A percentile compares a stretch with the other conserved stretches of the same genome.
Conservation (phyloP, 768 basidiomycete genomes). For the Lactifluus piperatus region DNA sequence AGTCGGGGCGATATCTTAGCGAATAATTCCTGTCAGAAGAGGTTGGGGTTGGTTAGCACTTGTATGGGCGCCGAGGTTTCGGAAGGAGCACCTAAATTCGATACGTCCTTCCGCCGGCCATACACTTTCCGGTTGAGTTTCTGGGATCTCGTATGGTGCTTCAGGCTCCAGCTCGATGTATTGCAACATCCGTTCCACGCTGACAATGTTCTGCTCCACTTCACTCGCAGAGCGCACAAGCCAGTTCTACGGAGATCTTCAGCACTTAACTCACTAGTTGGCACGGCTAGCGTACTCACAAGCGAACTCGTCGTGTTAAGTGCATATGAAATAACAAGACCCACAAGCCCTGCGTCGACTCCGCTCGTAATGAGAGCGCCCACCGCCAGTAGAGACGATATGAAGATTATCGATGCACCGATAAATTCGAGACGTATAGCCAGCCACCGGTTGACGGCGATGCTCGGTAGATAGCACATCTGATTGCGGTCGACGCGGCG, state of each 20-base stretch:
- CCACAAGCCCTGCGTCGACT: slow-evolving; percentile 83
- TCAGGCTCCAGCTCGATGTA: slow-evolving; percentile 70
- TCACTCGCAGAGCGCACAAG: slow-evolving; percentile 76
- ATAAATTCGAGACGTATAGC: slow-evolving; percentile 79
- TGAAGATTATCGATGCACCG: slow-evolving; percentile 70
- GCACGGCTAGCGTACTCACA: slow-evolving; percentile 34
- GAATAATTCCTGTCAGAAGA: slow-evolving; percentile 48
- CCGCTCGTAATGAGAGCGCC: slow-evolving; percentile 62
- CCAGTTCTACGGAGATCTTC: slow-evolving; percentile 52
- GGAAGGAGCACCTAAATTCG: slow-evolving; percentile 53
- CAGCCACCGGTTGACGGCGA: slow-evolving; percentile 76
- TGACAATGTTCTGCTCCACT: slow-evolving; percentile 86
- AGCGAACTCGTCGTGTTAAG: slow-evolving; percentile 75
- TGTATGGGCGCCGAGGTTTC: neutral
- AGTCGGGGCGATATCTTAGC: slow-evolving; percentile 67
- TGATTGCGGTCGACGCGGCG: slow-evolving; percentile 80
- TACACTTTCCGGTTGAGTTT: slow-evolving; percentile 37
- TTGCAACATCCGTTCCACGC: slow-evolving; percentile 79
- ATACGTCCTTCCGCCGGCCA: slow-evolving; percentile 77
- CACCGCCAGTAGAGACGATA: slow-evolving; percentile 59
- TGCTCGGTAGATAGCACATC: slow-evolving; percentile 53
- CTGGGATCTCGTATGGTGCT: slow-evolving; percentile 61
- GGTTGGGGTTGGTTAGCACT: neutral
- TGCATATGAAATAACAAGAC: slow-evolving; percentile 78
- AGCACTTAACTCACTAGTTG: neutral